These are phyloP conservation scores for Phialophora verrucosa DNA, from an alignment of 2,329 filamentous ascomycete genomes.

Conservation along the genomic window DNA sequence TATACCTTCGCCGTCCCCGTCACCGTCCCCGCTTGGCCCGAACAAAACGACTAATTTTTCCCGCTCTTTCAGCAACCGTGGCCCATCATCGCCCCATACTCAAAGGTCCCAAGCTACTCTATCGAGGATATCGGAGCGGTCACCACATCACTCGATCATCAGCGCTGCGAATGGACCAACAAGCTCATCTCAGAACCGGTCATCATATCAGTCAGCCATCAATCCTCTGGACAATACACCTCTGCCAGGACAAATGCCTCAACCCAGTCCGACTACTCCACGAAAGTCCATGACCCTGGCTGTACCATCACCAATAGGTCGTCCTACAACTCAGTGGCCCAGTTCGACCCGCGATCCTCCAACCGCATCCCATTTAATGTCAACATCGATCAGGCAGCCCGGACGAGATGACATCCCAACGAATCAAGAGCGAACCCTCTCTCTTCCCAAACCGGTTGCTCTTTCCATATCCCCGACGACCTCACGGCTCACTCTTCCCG, in stretches of 20 bases:
- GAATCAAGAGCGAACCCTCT: background rate
- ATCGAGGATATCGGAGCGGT: constrained; percentile 37
- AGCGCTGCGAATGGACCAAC: constrained; percentile 19
- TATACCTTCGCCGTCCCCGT: constrained; percentile 21
- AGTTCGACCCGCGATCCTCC: background rate
- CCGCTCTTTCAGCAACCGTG: constrained; percentile 26
- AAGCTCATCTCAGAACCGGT: constrained; percentile 2
- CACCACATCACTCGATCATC: constrained; percentile 36
- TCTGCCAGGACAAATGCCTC: constrained; percentile 7
- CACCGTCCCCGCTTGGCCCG: constrained; percentile 24
- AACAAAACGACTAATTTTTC: constrained; percentile 31
- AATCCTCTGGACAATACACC: constrained; percentile 21
- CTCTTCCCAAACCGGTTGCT: constrained; percentile 15
- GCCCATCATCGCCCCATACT: constrained; percentile 24
- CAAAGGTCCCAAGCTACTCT: constrained; percentile 34
- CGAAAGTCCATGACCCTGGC: constrained; percentile 9
- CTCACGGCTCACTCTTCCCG: background rate
- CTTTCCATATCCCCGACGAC: background rate
- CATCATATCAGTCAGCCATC: constrained; percentile 25
- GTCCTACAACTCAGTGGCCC: constrained; percentile 1
- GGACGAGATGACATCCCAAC: background rate
- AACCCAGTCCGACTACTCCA: background rate
- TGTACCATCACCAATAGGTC: constrained; percentile 5
- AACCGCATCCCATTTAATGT: background rate
- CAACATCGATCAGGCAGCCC: background rate